Base-by-base conservation (phyloP, 345 rosid species). In the Murraya koenigii region DNA sequence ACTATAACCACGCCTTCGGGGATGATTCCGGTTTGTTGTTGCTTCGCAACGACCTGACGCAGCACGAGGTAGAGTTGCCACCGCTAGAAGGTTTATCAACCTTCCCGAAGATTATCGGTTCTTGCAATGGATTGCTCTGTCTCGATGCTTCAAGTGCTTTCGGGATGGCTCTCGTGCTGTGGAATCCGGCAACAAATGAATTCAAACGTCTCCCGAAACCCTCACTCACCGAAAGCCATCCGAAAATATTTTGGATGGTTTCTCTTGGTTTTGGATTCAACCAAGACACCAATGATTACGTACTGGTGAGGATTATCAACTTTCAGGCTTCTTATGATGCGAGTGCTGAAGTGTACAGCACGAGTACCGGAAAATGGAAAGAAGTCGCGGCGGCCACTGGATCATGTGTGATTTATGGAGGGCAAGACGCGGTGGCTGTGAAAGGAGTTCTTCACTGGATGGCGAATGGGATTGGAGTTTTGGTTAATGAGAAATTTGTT, bases 91-190 rank as follows among this genome's bases (percentile, higher is more conserved):
- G 28, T 11, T 49, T 76, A 30, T n/a, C 55, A 58, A 56, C 83
- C 65, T 80, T 26, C 47, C 88, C 90, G 1, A 87, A 71, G 52
- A 66, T 87, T 36, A 81, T 87, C 13, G 88, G 84, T 17, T 85
- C 86, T 33, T 73, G 77, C 25, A 52, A 77, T 39, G 90, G 90
- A 19, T 75, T 87, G 26, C 41, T 85, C 59, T 87, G 88, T 52
- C 78, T 87, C 60, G 88, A 85, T 36, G 28, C 81, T 61, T 85
- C 90, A 0, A 78, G 79, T 9, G 75, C 73, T 35, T 72, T 69
- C 60, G 79, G 67, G 20, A 54, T 35, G 1, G 81, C 39, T 32
- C 81, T 87, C 61, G 62, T 77, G 7, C 54, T 87, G 1, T 87
- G 90, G 90, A 87, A 87, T 49, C 58, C 78, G 5, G 67, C 66